phyloP scores from a whole-genome alignment of 345 rosid genomes.

The Boechera divaricarpa region DNA sequence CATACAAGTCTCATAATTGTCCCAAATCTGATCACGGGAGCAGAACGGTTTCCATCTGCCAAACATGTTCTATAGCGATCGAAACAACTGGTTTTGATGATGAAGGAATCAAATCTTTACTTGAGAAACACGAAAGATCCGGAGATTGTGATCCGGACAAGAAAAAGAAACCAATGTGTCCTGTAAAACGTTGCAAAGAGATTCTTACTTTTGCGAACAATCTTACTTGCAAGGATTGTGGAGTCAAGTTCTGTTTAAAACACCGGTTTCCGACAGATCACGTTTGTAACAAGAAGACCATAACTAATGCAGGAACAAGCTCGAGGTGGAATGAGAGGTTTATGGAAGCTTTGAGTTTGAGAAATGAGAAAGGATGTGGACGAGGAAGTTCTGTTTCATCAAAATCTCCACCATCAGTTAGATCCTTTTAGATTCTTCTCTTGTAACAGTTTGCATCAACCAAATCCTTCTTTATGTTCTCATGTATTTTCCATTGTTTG shows the following conservation, averaged over 20 bases:
- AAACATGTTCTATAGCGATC: slow-evolving; percentile 64
- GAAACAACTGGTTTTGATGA: slow-evolving; percentile 63
- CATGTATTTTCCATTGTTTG: slow-evolving; percentile 10
- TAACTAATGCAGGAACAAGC: slow-evolving; percentile 20
- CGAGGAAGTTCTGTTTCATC: slow-evolving; percentile 40
- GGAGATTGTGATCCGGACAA: slow-evolving; percentile 67
- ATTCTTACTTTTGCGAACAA: slow-evolving; percentile 69
- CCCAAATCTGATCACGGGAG: slow-evolving; percentile 61
- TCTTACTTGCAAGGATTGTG: slow-evolving; percentile 71
- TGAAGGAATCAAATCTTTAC: slow-evolving; percentile 50
- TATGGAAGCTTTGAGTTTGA: slow-evolving; percentile 57
- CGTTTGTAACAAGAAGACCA: slow-evolving; percentile 49
- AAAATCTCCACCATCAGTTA: slow-evolving; percentile 34
- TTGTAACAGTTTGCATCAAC: slow-evolving; percentile 14
- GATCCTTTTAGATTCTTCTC: slow-evolving; percentile 33
- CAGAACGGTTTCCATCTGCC: slow-evolving; percentile 73
- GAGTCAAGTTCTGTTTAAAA: slow-evolving; percentile 68
- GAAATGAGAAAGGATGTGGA: slow-evolving; percentile 60
- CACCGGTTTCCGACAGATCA: slow-evolving; percentile 86
- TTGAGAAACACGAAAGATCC: slow-evolving; percentile 64
- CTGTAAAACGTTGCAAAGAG: slow-evolving; percentile 73
- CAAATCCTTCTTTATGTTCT: not conserved
- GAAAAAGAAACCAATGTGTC: slow-evolving; percentile 71
- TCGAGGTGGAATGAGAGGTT: slow-evolving; percentile 60
- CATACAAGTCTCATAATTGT: slow-evolving; percentile 71